These are phyloP conservation scores for Cyanodermella asteris DNA, from an alignment of 2,329 filamentous ascomycete genomes.

Conservation along the genomic window DNA sequence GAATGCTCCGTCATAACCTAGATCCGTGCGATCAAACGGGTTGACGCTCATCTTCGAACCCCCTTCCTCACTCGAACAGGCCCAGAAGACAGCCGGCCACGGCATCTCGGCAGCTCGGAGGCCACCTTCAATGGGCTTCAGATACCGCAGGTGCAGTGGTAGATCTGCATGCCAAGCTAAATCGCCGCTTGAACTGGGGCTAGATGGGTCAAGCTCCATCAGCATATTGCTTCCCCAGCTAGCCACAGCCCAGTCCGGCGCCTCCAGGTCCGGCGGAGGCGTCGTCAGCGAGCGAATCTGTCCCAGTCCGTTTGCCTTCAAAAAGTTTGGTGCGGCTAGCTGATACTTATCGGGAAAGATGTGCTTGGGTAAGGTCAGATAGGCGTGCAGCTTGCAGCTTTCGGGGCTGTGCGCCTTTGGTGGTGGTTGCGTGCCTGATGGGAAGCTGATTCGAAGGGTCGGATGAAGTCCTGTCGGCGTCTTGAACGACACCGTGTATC, in stretches of 20 bases:
- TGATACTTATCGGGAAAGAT: slow-evolving; percentile 83
- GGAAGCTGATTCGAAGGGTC: slow-evolving; percentile 46
- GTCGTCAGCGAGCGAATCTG: slow-evolving; percentile 46
- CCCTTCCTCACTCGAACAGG: slow-evolving; percentile 38
- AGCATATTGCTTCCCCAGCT: slow-evolving; percentile 64
- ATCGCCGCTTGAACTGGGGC: slow-evolving; percentile 6
- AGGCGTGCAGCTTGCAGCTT: slow-evolving; percentile 45
- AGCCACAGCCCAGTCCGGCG: slow-evolving; percentile 56
- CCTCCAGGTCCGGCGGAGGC: slow-evolving; percentile 76
- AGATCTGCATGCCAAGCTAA: slow-evolving; percentile 42
- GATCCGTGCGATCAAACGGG: slow-evolving; percentile 62
- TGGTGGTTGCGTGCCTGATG: slow-evolving; percentile 25
- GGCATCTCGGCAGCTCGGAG: slow-evolving; percentile 39
- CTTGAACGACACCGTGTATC: slow-evolving; percentile 43
- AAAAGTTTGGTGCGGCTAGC: slow-evolving; percentile 45
- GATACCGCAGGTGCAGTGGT: slow-evolving; percentile 70
- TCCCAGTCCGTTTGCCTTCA: slow-evolving; percentile 57
- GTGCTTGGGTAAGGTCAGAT: slow-evolving; percentile 59
- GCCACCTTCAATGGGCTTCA: slow-evolving; percentile 35
- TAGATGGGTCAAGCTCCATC: slow-evolving; percentile 45
- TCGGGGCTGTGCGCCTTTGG: no score
- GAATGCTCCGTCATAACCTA: slow-evolving; percentile 77
- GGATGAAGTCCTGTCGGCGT: slow-evolving; percentile 66
- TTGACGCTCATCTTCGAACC: slow-evolving; percentile 48
- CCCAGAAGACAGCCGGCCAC: slow-evolving; percentile 78